These are phyloP conservation scores for Aspergillus saccharolyticus DNA, from an alignment of 495 filamentous ascomycete species.

Conservation along the genomic window DNA sequence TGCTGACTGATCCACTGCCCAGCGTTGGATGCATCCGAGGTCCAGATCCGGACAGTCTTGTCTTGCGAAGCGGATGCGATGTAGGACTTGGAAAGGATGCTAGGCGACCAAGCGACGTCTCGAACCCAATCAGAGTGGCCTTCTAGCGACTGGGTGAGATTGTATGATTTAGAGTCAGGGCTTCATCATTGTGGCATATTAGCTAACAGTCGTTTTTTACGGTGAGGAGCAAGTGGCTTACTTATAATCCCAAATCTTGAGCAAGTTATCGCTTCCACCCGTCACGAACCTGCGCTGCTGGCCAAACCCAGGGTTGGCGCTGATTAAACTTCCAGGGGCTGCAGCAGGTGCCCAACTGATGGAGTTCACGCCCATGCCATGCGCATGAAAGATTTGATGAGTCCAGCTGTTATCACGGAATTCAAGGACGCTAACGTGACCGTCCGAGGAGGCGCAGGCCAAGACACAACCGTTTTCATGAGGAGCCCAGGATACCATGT, in stretches of 20 bases:
- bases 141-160: conserved; percentile 48
- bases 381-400: conserved; percentile 83
- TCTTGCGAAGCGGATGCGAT: conserved; percentile 94
- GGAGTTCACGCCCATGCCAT: conserved; percentile 87
- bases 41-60: conserved; percentile 97
- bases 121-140: conserved; percentile 98
- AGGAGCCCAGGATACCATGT: conserved; percentile 94
- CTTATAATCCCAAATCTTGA: conserved; percentile 83
- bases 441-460: conserved; percentile 89
- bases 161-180: conserved; percentile 51
- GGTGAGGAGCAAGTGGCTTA: conserved; percentile 22
- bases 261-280: conserved; percentile 83
- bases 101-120: conserved; percentile 95
- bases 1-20: conserved; percentile 76
- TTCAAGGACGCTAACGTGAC: conserved; percentile 86
- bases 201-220: background rate
- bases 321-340: conserved; percentile 72
- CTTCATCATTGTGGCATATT: conserved; percentile 20
- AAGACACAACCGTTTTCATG: conserved; percentile 93
- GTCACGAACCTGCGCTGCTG: conserved; percentile 79
- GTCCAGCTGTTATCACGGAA: conserved; percentile 90
- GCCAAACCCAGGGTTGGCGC: conserved; percentile 56
- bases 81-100: conserved; percentile 88
- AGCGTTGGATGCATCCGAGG: conserved; percentile 56
- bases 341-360: conserved; percentile 91